Base-by-base conservation (phyloP, 768 basidiomycete genomes). In the Pleurotus cornucopiae region DNA sequence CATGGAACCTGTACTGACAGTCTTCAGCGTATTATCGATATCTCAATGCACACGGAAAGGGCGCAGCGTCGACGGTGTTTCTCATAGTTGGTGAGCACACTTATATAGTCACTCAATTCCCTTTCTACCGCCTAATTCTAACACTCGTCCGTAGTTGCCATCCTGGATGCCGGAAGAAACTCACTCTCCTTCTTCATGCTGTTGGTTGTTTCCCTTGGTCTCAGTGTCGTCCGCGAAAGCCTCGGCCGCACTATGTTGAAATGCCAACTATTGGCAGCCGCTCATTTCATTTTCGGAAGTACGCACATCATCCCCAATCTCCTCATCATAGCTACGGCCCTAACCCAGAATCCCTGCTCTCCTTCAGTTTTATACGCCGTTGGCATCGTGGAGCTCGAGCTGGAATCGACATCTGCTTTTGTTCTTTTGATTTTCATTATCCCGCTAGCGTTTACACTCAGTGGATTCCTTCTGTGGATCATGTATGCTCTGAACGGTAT, bases 271-370 rank as follows among this genome's bases (percentile, higher is more conserved):
- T 75, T 99, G 55, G 89, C 94, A 7, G 82, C 77, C 1, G 84
- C 88, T 38, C 96, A 98, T 69, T 97, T 97, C 63, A 64, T 94
- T 56, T 98, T 98, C 65, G 95, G 94, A 68, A 91, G 96, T 97
- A 68, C 60, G 87, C 72, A 30, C 26, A 18, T 47, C 20, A 6
- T 16, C n/a, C 26, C 26, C 34, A 6, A 26, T 39, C 12, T 23
- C 25, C 21, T 40, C 26, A 3, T 39, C n/a, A 38, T 5, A 37
- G 52, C 20, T 12, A 43, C 6, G 41, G 13, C 4, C n/a, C 41
- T n/a, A 44, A 44, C 14, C 13, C n/a, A 44, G 4, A 20, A 11
- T 44, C 20, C 41, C 13, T 39, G 47, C 48, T 23, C 43, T 12
- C 1, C 13, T 23, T 23, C 58, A 93, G 91, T 94, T 34, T 71